Evolutionary conservation across 106 monocot species (phyloP), one percentile per base, ranked within the genome.

Genomic region (Platanthera guangdongensis): DNA sequence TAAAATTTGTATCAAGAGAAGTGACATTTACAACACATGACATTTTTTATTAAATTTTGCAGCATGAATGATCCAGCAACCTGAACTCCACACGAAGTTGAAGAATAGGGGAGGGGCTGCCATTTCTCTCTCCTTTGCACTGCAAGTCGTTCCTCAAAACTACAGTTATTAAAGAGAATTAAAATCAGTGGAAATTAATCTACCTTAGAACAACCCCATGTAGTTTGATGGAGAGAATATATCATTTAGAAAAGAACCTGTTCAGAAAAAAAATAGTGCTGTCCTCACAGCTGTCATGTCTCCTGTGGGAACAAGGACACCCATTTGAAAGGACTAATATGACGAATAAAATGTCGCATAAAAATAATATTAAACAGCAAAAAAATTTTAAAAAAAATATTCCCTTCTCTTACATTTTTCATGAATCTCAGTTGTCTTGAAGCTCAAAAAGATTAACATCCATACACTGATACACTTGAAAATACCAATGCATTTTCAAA

Each of bases 271-370:
- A n/a, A 94, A 99, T 67, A 82, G 78, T 67, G 97, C 94, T 51
- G 97, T 82, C 81, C 97, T 92, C 76, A 99, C 94, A 85, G 97
- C 94, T 74, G 97, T 99, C 97, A 94, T 92, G 75, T 99, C 97
- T 9, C 97, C 97, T 49, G 94, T 99, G 10, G 97, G 97, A 80
- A 99, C 97, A 78, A 99, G 94, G 54, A 99, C 97, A 75, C 97
- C 97, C 97, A 99, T 99, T 78, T 99, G 94, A 86, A 99, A 57
- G 6, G 3, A n/a, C 57, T 5, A 5, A 57, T 57, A 4, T 57
- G 16, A n/a, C 16, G 15, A 57, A 57, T 57, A 57, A 57, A 57
- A 3, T n/a, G 5, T 57, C 15, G 16, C 9, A 18, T 19, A 19
- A n/a, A n/a, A 57, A 57, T 18, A 57, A n/a, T 57, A 4, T 11